These are phyloP conservation scores for Mycosphaerella sp. DNA, from an alignment of 2,329 filamentous ascomycete species.

Conservation along the genomic window DNA sequence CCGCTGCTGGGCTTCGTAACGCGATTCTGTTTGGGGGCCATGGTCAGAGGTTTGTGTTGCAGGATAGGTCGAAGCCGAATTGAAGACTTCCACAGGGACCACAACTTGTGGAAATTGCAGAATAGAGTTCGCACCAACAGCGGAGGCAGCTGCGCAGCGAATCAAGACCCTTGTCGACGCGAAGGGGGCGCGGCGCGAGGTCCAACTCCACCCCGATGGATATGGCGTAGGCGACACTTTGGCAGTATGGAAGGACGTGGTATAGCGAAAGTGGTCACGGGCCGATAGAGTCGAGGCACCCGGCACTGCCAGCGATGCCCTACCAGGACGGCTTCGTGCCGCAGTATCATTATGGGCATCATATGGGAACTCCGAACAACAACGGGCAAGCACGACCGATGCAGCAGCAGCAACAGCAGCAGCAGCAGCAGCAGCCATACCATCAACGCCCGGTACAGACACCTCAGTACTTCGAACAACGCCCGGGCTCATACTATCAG, in stretches of 20 bases:
- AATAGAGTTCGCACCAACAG: not conserved
- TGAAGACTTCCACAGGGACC: not conserved
- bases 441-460: conserved; percentile 7
- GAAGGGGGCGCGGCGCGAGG: conserved; percentile 6
- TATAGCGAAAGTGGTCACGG: not conserved
- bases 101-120: not conserved
- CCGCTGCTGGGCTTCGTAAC: conserved; percentile 15
- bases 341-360: conserved; percentile 4
- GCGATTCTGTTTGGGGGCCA: conserved; percentile 14
- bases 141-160: conserved; percentile 2
- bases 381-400: not conserved
- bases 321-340: conserved; percentile 17
- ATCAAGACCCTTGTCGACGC: conserved; percentile 4
- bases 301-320: conserved; percentile 10
- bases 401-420: conserved; percentile 1
- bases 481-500: conserved; percentile 16
- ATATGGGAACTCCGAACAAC: conserved; percentile 3
- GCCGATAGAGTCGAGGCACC: not conserved
- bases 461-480: conserved; percentile 17
- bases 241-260: not conserved
- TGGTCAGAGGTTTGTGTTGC: not conserved
- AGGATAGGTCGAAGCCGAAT: not conserved
- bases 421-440: conserved; percentile 5
- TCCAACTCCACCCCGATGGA: conserved; percentile 2
- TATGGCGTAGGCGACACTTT: no score